Evolutionary conservation across 305 asterid genomes (phyloP).

Genomic region (Fraxinus baroniana): DNA sequence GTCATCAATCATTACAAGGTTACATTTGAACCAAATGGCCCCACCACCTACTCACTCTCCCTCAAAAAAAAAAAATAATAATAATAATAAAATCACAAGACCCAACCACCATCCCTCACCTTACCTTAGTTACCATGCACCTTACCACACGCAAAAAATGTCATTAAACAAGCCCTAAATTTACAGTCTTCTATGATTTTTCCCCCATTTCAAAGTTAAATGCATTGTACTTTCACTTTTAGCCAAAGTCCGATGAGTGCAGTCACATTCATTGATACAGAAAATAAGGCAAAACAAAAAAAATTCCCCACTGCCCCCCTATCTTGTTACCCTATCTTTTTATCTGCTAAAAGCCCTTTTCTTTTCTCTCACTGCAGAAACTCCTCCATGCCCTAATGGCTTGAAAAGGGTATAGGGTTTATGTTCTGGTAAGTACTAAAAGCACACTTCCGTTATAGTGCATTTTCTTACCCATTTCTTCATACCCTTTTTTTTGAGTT

Average conservation of each 20-base stretch:
- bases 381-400: constrained; percentile 37
- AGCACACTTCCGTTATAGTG: constrained; percentile 14
- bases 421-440: constrained; percentile 30
- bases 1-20: constrained; percentile 26
- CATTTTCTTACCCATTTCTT: constrained; percentile 22
- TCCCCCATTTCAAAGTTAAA: neutral
- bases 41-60: constrained; percentile 4
- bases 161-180: constrained; percentile 7
- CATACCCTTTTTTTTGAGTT: constrained; percentile 16
- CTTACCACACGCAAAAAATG: constrained; percentile 5
- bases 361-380: constrained; percentile 21
- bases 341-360: constrained; percentile 17
- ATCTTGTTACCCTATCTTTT: constrained; percentile 42
- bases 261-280: constrained; percentile 18
- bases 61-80: neutral
- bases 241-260: constrained; percentile 21
- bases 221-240: constrained; percentile 11
- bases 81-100: neutral
- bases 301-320: constrained; percentile 1
- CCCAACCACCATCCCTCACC: neutral
- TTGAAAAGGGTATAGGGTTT: constrained; percentile 39
- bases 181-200: constrained; percentile 3
- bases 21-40: constrained; percentile 30
- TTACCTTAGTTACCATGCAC: constrained; percentile 17
- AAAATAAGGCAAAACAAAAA: neutral